A percentile compares a stretch with the other conserved stretches of the same genome.
Conservation (phyloP, 352 stramenopile genomes). For the Globisporangium okanoganense region DNA sequence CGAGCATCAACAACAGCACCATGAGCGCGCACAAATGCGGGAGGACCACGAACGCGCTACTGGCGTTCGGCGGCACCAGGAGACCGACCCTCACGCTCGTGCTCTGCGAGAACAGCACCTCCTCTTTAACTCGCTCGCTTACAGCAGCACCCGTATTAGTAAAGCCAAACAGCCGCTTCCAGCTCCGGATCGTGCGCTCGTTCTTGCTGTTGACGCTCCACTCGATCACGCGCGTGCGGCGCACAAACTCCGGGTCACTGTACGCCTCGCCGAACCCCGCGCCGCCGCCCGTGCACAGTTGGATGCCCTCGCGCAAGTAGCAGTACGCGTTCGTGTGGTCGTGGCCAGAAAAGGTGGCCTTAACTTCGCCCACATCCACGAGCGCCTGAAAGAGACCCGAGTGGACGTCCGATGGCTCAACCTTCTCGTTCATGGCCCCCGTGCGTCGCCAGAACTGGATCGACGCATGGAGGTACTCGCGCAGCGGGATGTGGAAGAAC, state of each 20-base stretch:
- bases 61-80: background rate
- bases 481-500: too few relatives aligned
- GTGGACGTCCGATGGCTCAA: background rate
- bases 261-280: conserved; percentile 39
- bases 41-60: background rate
- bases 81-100: background rate
- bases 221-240: conserved; percentile 37
- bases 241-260: conserved; percentile 21
- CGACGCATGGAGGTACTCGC: background rate
- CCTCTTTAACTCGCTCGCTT: conserved; percentile 24
- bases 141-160: conserved; percentile 39
- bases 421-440: conserved; percentile 1
- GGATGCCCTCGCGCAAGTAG: conserved; percentile 32
- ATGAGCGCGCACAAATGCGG: background rate
- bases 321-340: conserved; percentile 60
- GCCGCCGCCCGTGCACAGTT: conserved; percentile 50
- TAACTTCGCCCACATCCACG: conserved; percentile 17
- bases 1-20: background rate
- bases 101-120: conserved; percentile 84
- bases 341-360: conserved; percentile 51
- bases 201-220: conserved; percentile 35
- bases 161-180: conserved; percentile 32
- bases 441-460: background rate
- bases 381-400: background rate
- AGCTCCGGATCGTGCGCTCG: conserved; percentile 34